Conservation (phyloP, 352 stramenopile species). For the Phytopythium chamaehyphon region DNA sequence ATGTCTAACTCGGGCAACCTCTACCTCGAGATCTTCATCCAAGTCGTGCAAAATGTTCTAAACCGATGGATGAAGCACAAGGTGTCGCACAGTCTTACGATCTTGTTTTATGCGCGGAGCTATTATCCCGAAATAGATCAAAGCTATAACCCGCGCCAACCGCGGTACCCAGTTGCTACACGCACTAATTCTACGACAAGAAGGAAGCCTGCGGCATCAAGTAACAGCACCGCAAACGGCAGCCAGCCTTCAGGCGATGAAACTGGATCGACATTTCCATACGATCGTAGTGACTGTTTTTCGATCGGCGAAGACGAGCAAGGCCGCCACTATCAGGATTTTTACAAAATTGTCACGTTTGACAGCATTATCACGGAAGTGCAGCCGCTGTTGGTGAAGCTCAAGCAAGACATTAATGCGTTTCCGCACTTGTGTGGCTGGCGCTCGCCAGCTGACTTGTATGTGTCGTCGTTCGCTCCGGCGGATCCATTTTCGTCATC, state of each 20-base stretch:
- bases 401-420: slow-evolving; percentile 77
- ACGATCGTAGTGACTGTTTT: slow-evolving; percentile 59
- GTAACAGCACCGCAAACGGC: slow-evolving; percentile 4
- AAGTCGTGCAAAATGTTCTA: slow-evolving; percentile 74
- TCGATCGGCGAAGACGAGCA: slow-evolving; percentile 72
- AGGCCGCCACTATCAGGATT: slow-evolving; percentile 78
- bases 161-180: background rate
- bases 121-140: slow-evolving; percentile 83
- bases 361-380: slow-evolving; percentile 71
- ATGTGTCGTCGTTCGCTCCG: slow-evolving; percentile 24
- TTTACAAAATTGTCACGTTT: slow-evolving; percentile 83
- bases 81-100: slow-evolving; percentile 89
- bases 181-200: slow-evolving; percentile 3
- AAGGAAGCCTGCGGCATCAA: slow-evolving; percentile 5
- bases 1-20: slow-evolving; percentile 86
- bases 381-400: slow-evolving; percentile 53
- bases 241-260: slow-evolving; percentile 11
- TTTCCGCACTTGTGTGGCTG: slow-evolving; percentile 71
- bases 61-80: slow-evolving; percentile 90
- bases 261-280: slow-evolving; percentile 56
- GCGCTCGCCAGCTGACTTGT: slow-evolving; percentile 40
- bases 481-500: slow-evolving; percentile 7
- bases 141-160: slow-evolving; percentile 13
- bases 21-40: slow-evolving; percentile 90
- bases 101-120: slow-evolving; percentile 90